Base-by-base conservation (phyloP, 2,329 filamentous ascomycete genomes). In the Onygenales sp. region DNA sequence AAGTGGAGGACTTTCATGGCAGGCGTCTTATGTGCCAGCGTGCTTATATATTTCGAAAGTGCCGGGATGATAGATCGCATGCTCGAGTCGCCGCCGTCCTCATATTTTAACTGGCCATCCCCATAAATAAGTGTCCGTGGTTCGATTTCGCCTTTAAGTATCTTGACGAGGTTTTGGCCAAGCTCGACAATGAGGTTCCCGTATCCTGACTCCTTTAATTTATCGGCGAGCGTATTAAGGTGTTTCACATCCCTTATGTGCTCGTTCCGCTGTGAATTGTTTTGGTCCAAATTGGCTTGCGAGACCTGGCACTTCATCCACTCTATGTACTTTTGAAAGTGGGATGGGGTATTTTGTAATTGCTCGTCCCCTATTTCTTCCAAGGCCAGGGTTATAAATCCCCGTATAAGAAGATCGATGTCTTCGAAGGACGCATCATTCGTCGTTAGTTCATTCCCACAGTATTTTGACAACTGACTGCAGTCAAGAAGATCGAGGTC, bases 281-380 rank as follows among this genome's bases (percentile, higher is more conserved):
- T 3, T 27, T 27, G 42, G 42, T 27, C n/a, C n/a, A 44, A 14
- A 13, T 14, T 27, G 8, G 14, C n/a, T 44, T 39, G 9, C 9
- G 36, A 9, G 9, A 27, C 32, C 14, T 49, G 31, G 14, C 33
- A 14, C 21, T 21, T 49, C 32, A 49, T 49, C 46, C 46, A 49
- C 10, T 49, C 46, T n/a, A 49, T 9, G 17, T 49, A 49, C 46
- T 49, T 49, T 37, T 49, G 46, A 13, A 49, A 33, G 17, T 49
- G 46, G 11, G 32, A 14, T 21, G 27, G 34, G 9, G 17, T n/a
- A n/a, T n/a, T 49, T 17, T 36, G 14, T 9, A 14, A 14, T 34
- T 37, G 27, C 14, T 36, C 27, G 17, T 5, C 10, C 10, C n/a
- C 34, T 13, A 49, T 11, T 14, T 36, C 21, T 4, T 37, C 36